Percentiles rank a stretch among this genome's conserved stretches.
phyloP scores from a whole-genome alignment of 352 stramenopile species.

The Pelagophyceae sp. region DNA sequence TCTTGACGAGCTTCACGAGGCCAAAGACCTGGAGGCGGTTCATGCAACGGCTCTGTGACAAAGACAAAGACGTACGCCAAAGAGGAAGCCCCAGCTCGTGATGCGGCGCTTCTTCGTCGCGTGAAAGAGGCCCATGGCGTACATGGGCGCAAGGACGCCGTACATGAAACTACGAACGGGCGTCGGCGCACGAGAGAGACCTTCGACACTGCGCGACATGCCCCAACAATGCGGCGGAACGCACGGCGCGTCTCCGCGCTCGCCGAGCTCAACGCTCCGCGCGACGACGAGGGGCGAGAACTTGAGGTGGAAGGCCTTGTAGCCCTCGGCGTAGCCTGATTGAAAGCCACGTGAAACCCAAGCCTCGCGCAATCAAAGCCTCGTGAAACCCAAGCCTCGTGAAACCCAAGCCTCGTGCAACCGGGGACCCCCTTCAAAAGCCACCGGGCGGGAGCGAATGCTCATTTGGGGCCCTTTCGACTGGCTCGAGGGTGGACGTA shows the following conservation, averaged over 20 bases:
- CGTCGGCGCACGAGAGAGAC: too few relatives aligned
- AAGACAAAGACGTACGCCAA: too few relatives aligned
- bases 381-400: too few relatives aligned
- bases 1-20: constrained; percentile 65
- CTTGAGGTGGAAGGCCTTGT: constrained; percentile 73
- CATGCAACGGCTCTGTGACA: too few relatives aligned
- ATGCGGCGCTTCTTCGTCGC: constrained; percentile 62
- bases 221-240: constrained; percentile 48
- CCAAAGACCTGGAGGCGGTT: too few relatives aligned
- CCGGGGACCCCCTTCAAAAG: too few relatives aligned
- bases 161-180: too few relatives aligned
- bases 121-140: constrained; percentile 68
- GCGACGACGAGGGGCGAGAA: constrained; percentile 68
- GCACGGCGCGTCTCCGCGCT: background rate
- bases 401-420: too few relatives aligned
- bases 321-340: constrained; percentile 62
- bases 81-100: constrained; percentile 55
- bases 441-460: too few relatives aligned
- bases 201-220: constrained; percentile 31
- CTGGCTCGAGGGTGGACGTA: too few relatives aligned
- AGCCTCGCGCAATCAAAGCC: background rate
- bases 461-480: too few relatives aligned
- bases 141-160: constrained; percentile 56
- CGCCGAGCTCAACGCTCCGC: constrained; percentile 23
- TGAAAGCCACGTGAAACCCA: background rate